Base-by-base conservation (phyloP, 2,329 filamentous ascomycete genomes). In the Stagonosporopsis vannaccii region DNA sequence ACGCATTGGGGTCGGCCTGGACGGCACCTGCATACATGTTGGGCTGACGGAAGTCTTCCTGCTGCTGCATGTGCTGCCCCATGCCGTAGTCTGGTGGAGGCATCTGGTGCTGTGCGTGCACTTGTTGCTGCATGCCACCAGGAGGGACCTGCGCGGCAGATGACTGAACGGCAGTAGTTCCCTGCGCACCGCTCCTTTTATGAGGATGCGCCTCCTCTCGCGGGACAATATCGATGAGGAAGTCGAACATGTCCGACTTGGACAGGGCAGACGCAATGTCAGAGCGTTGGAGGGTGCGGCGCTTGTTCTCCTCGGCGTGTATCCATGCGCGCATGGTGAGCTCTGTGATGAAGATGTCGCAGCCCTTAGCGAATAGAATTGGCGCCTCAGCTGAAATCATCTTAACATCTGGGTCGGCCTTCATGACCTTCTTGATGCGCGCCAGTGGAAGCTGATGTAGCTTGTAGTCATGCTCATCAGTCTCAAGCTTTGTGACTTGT, bases 401-500 rank as follows among this genome's bases (percentile, higher is more conserved):
- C 82, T 99, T 99, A 43, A 99, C 95, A 71, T 99, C 95, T 0
- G 95, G 95, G 67, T 99, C 95, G 0, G 95, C 95, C 80, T 99
- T 99, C 95, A 99, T 99, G 65, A 99, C 95, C 78, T 99, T 99
- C 83, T 99, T 99, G 81, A 99, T 99, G 51, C 95, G 90, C n/a
- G 95, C 95, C 36, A 99, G 84, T 1, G 95, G 95, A 35, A 99
- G 84, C 77, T 98, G 95, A 76, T 99, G 95, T 53, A 98, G 86
- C 79, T 99, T 99, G 84, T 98, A 99, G 78, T 99, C 95, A 77
- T 99, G 95, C 44, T 90, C 92, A 70, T 98, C 95, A 58, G 86
- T 91, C 79, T 99, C 95, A 56, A 99, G 87, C 75, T 96, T 92
- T 65, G 90, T 94, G 80, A 99, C 97, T 61, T 93, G 95, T 73